Conservation (phyloP, 805 yeast genomes). For the Limtongozyma cylindracea region DNA sequence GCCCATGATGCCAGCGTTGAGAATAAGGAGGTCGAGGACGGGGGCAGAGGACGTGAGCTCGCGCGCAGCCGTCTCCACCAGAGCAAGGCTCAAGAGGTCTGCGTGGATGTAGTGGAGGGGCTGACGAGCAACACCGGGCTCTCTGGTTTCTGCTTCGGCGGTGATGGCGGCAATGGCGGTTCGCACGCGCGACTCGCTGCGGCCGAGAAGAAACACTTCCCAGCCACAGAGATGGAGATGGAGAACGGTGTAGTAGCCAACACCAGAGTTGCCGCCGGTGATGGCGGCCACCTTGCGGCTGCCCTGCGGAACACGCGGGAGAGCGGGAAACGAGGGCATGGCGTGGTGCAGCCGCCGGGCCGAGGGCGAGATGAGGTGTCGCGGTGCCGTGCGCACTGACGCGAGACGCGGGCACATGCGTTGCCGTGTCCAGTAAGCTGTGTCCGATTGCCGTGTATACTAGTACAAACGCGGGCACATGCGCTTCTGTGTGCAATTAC, state of each 20-base stretch:
- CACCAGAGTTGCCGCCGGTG: constrained; percentile 66
- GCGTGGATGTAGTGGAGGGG: constrained; percentile 22
- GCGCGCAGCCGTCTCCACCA: constrained; percentile 17
- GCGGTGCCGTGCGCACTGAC: too few species aligned
- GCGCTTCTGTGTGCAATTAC: too few species aligned
- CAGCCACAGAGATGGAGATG: constrained; percentile 65
- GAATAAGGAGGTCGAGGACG: constrained; percentile 31
- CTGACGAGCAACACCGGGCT: too few species aligned
- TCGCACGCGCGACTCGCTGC: constrained; percentile 27
- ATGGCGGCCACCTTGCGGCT: constrained; percentile 43
- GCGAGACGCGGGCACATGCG: too few species aligned
- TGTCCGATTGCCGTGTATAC: too few species aligned
- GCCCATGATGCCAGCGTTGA: constrained; percentile 68
- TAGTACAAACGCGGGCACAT: too few species aligned
- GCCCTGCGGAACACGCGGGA: too few species aligned
- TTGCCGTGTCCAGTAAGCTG: too few species aligned
- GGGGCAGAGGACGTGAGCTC: constrained; percentile 19
- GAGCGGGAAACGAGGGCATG: too few species aligned
- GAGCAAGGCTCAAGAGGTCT: constrained; percentile 19
- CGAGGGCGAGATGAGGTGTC: too few species aligned
- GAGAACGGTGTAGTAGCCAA: constrained; percentile 54
- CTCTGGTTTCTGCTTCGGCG: constrained; percentile 17
- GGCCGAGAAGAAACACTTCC: constrained; percentile 48
- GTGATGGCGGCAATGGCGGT: constrained; percentile 30
- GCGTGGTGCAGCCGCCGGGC: too few species aligned